phyloP scores from a whole-genome alignment of 176 grass and related monocot species.

The Cenchrus purpureus region DNA sequence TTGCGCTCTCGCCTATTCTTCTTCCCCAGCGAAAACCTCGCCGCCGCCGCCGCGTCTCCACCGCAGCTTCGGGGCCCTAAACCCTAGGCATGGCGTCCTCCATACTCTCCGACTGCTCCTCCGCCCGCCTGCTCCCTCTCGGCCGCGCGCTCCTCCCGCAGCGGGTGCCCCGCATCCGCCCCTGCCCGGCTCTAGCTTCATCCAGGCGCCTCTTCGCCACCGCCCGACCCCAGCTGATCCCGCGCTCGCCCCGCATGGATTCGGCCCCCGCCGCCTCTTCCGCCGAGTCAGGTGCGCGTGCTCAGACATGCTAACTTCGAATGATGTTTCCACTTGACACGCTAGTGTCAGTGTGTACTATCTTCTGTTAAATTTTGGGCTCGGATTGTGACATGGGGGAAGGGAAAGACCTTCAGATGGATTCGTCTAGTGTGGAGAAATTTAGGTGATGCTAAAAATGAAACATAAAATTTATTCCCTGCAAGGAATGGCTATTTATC shows the following conservation, averaged over 20 bases:
- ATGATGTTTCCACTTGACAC: background rate
- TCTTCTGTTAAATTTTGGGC: background rate
- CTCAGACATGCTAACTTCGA: background rate
- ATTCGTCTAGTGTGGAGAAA: background rate
- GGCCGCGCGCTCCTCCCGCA: constrained; percentile 39
- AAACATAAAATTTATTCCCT: background rate
- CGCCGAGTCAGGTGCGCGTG: constrained; percentile 37
- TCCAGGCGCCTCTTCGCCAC: constrained; percentile 22
- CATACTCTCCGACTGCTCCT: constrained; percentile 60
- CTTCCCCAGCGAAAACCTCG: background rate
- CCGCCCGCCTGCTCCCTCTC: constrained; percentile 57
- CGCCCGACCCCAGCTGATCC: constrained; percentile 19
- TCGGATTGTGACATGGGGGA: background rate
- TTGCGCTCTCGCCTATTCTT: background rate
- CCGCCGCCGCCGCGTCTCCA: constrained; percentile 9
- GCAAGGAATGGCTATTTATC: background rate
- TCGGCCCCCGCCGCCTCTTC: constrained; percentile 18
- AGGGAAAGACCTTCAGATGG: background rate
- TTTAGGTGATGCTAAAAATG: background rate
- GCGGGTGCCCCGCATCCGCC: constrained; percentile 35
- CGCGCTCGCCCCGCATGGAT: constrained; percentile 32
- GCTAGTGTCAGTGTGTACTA: background rate
- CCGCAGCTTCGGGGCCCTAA: background rate
- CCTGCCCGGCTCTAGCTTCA: background rate
- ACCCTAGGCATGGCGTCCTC: constrained; percentile 54